A percentile compares a stretch with the other conserved stretches of the same genome.
These are phyloP conservation scores for Penicillium soppii DNA, from an alignment of 495 filamentous ascomycete species.

Conservation along the genomic window DNA sequence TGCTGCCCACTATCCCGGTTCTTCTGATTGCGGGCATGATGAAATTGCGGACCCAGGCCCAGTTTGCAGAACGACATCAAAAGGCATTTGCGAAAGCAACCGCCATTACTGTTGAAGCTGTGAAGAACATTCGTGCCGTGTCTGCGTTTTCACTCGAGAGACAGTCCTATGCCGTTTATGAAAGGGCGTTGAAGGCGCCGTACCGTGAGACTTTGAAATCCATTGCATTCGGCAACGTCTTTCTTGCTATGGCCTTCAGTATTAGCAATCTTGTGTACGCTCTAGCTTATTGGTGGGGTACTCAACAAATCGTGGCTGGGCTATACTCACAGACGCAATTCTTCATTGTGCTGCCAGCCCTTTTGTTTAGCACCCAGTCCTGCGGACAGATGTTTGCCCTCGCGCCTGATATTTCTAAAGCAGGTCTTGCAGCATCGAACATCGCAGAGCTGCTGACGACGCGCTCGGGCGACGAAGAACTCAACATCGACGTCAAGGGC, in stretches of 20 bases:
- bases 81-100: conserved; percentile 50
- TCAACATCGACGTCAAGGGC: conserved; percentile 15
- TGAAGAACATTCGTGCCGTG: conserved; percentile 52
- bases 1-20: conserved; percentile 40
- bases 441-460: conserved; percentile 36
- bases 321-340: conserved; percentile 59
- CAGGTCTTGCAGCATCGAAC: conserved; percentile 36
- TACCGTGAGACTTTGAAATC: conserved; percentile 47
- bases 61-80: conserved; percentile 59
- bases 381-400: conserved; percentile 66
- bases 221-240: conserved; percentile 39
- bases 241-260: conserved; percentile 40
- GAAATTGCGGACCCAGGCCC: conserved; percentile 49
- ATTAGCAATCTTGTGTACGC: conserved; percentile 58
- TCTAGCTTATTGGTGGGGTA: conserved; percentile 68
- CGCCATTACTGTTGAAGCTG: conserved; percentile 50
- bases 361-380: conserved; percentile 59
- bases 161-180: conserved; percentile 36
- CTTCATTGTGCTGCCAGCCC: conserved; percentile 62
- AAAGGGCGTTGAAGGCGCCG: conserved; percentile 34
- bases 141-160: conserved; percentile 49
- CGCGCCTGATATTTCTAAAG: conserved; percentile 60
- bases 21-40: conserved; percentile 47
- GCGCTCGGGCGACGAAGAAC: conserved; percentile 28
- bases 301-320: conserved; percentile 53